Percentiles rank a stretch among this genome's conserved stretches.
These are phyloP conservation scores for Crataegus laevigata DNA, from an alignment of 306 rosid genomes.

Conservation along the genomic window DNA sequence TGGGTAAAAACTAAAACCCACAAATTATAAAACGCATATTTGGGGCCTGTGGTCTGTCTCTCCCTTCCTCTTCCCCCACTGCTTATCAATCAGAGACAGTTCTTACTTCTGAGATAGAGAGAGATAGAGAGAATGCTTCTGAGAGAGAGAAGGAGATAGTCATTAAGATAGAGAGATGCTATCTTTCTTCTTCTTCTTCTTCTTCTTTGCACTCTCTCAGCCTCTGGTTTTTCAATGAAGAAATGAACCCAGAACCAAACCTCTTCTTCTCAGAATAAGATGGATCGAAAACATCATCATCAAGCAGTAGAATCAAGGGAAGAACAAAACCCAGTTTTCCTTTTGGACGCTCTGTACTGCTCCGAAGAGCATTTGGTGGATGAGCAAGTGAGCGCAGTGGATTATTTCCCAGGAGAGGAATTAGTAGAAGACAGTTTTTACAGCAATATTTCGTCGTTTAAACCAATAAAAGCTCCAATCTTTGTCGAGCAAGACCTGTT, in stretches of 20 bases:
- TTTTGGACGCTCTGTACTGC: constrained; percentile 61
- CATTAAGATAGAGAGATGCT: neutral
- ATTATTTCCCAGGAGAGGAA: constrained; percentile 12
- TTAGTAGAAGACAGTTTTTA: constrained; percentile 7
- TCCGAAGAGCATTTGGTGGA: constrained; percentile 62
- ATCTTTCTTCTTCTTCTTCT: neutral
- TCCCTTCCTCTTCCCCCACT: neutral
- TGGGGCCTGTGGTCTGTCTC: neutral
- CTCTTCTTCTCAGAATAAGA: constrained; percentile 35
- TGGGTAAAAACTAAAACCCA: neutral
- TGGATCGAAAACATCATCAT: constrained; percentile 25
- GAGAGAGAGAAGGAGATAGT: neutral
- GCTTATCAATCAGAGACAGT: neutral
- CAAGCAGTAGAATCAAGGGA: neutral
- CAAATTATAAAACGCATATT: constrained; percentile 18
- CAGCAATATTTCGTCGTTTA: constrained; percentile 1
- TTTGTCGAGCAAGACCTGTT: constrained; percentile 52
- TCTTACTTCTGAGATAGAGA: neutral
- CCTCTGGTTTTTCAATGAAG: constrained; percentile 14
- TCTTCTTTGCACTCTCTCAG: neutral
- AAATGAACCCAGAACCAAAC: constrained; percentile 31
- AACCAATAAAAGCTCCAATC: constrained; percentile 5
- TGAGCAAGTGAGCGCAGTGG: neutral
- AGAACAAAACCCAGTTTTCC: constrained; percentile 20
- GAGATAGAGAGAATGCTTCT: neutral